Percentiles rank a stretch among this genome's conserved stretches.
Conservation (phyloP, 345 rosid species). For the Hirschfeldia incana region DNA sequence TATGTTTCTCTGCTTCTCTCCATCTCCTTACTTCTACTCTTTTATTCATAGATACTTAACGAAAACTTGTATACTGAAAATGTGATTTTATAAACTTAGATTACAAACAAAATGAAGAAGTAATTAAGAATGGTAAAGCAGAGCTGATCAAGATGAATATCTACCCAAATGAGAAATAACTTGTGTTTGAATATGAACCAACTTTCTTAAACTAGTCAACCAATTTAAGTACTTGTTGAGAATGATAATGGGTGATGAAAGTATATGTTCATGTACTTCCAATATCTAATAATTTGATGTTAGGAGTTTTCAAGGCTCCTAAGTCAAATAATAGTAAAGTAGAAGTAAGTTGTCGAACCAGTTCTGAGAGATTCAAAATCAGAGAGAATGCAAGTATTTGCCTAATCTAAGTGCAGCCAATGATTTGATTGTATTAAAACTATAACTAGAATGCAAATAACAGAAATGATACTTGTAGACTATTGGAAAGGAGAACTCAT, state of each 20-base stretch:
- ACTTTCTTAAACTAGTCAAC: background rate
- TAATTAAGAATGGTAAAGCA: background rate
- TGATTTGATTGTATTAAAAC: too few relatives aligned
- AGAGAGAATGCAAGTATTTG: too few relatives aligned
- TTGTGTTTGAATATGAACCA: background rate
- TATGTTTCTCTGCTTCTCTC: background rate
- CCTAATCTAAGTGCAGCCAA: too few relatives aligned
- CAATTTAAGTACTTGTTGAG: background rate
- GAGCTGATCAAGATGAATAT: background rate
- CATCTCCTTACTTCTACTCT: background rate
- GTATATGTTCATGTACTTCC: background rate
- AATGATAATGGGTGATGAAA: background rate
- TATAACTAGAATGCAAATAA: too few relatives aligned
- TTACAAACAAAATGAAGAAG: background rate
- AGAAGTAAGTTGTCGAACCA: too few relatives aligned
- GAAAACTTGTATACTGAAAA: background rate
- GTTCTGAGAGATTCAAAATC: too few relatives aligned
- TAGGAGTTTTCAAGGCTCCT: too few relatives aligned
- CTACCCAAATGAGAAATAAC: background rate
- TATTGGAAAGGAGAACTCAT: too few relatives aligned
- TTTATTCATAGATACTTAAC: background rate
- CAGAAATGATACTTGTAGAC: too few relatives aligned
- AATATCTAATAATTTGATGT: too few relatives aligned
- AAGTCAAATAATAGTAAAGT: too few relatives aligned
- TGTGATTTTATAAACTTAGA: background rate